Evolutionary conservation across 768 basidiomycete species (phyloP).

Genomic region (Filobasidium wieringae): DNA sequence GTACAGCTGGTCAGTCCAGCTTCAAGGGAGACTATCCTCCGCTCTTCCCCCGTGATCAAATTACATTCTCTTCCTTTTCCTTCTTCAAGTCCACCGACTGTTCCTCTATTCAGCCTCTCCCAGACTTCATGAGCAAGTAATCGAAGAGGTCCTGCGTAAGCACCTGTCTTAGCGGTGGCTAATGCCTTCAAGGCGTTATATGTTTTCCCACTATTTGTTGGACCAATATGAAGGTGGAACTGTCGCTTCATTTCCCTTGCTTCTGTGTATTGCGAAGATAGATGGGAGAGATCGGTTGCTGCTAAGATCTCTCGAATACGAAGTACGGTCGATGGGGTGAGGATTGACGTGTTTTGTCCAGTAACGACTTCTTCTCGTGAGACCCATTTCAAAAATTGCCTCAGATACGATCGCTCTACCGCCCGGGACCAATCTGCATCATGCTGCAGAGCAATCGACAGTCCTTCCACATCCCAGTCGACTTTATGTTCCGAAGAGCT

Average conservation of each 20-base stretch:
- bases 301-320: constrained; percentile 14
- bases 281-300: constrained; percentile 26
- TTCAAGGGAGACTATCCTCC: constrained; percentile 51
- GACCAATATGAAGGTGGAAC: constrained; percentile 90
- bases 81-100: constrained; percentile 57
- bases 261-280: constrained; percentile 21
- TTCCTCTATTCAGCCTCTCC: constrained; percentile 77
- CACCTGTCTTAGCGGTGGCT: constrained; percentile 57
- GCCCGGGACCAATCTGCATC: constrained; percentile 19
- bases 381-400: constrained; percentile 19
- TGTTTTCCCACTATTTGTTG: constrained; percentile 96
- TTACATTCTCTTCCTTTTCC: constrained; percentile 63
- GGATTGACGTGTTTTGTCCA: not conserved
- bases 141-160: constrained; percentile 83
- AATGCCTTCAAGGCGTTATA: constrained; percentile 82
- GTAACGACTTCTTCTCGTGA: constrained; percentile 12
- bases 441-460: constrained; percentile 15
- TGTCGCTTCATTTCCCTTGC: constrained; percentile 59
- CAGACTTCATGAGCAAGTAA: constrained; percentile 92
- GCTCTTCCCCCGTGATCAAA: constrained; percentile 84
- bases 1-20: constrained; percentile 67
- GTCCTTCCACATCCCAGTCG: constrained; percentile 18
- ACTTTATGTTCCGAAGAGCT: not conserved
- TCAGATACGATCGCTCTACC: constrained; percentile 23
- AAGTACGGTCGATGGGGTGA: constrained; percentile 7